Evolutionary conservation across 495 filamentous ascomycete species (phyloP), one percentile per base, ranked within the genome.

Genomic region (Hypoxylon fragiforme): DNA sequence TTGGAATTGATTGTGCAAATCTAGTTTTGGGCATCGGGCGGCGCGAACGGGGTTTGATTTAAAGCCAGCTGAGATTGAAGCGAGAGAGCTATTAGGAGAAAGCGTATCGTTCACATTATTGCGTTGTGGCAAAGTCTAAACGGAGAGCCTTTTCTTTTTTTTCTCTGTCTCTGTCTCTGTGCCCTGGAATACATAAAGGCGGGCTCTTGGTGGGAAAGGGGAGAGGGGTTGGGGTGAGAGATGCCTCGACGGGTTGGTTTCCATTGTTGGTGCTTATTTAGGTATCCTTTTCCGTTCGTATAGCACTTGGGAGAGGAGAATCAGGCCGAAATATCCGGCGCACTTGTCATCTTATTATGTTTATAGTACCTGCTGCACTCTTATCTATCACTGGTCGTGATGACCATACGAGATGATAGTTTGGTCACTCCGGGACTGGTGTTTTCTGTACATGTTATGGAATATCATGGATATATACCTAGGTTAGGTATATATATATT

Each of bases 21-120:
- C 24, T 28, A 4, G 24, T 54, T 38, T 56, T 52, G 46, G 58
- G 58, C 58, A 62, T 62, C 39, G 43, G 58, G 52, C 52, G 58
- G 58, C 58, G 58, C 40, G 52, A 62, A 34, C 24, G 24, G 40
- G 58, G 52, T 34, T 50, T 18, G 15, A 16, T 2, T 12, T 35
- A 3, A 12, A 21, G 30, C 21, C 36, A 50, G 44, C 38, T 42
- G 57, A 61, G 51, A 61, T 55, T 61, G 57, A 43, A 55, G 51
- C 51, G 51, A 42, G 8, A 34, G 21, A 37, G 36, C 50, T 32
- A 50, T 50, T 32, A 31, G 16, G 44, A 36, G 24, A 22, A 41
- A 40, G 44, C 19, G 34, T 6, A n/a, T n/a, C n/a, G n/a, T n/a
- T n/a, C n/a, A n/a, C n/a, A n/a, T n/a, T n/a, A n/a, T n/a, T n/a